These are phyloP conservation scores for Gossypium armourianum DNA, from an alignment of 441 rosid genomes.

Conservation along the genomic window DNA sequence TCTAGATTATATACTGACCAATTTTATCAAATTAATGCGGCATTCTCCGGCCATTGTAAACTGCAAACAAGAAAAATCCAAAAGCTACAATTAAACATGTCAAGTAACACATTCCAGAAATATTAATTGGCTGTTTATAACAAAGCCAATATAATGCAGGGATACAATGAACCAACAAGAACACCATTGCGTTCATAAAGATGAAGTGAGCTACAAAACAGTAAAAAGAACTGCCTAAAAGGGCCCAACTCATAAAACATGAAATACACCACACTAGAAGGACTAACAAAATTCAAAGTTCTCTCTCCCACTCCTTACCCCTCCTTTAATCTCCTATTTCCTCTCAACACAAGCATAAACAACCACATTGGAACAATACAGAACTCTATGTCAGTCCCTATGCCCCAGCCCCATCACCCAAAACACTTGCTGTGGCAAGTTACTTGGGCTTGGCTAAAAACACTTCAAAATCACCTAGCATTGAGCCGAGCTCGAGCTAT, in stretches of 20 bases:
- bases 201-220: not conserved
- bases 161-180: not conserved
- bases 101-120: not conserved
- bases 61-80: slow-evolving; percentile 37
- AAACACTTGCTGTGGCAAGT: not conserved
- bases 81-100: not conserved
- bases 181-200: not conserved
- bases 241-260: not conserved
- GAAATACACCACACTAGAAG: not conserved
- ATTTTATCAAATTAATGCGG: slow-evolving; percentile 66
- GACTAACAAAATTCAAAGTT: not conserved
- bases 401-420: not conserved
- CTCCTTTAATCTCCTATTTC: not conserved
- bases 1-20: slow-evolving; percentile 50
- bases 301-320: not conserved
- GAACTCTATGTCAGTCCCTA: not conserved
- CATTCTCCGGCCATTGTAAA: slow-evolving; percentile 77
- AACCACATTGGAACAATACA: not conserved
- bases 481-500: not conserved
- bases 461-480: not conserved
- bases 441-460: not conserved
- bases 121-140: not conserved
- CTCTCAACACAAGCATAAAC: not conserved
- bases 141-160: not conserved
- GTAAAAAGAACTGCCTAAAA: not conserved